Evolutionary conservation across 768 basidiomycete genomes (phyloP).

Genomic region (Glaciozyma antarctica): DNA sequence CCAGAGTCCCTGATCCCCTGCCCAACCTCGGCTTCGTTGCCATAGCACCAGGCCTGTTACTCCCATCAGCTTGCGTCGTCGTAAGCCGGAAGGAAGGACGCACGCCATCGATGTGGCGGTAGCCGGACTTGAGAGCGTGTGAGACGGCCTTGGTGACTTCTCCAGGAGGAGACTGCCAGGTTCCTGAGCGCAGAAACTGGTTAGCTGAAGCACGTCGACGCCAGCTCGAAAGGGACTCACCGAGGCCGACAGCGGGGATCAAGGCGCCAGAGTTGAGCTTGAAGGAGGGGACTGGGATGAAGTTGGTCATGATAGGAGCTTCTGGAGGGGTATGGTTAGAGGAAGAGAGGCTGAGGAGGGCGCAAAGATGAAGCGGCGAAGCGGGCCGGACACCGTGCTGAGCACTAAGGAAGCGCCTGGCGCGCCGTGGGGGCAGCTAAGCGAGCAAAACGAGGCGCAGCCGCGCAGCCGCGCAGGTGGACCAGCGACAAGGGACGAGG

Average conservation of each 20-base stretch:
- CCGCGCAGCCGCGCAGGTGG: too few species aligned
- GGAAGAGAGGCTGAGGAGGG: too few species aligned
- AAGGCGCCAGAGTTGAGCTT: constrained; percentile 44
- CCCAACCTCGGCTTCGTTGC: constrained; percentile 73
- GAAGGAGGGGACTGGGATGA: constrained; percentile 26
- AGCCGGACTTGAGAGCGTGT: constrained; percentile 58
- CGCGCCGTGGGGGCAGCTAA: too few species aligned
- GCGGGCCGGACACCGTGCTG: neutral
- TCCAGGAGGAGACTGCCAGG: constrained; percentile 28
- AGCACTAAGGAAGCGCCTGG: too few species aligned
- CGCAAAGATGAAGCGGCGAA: too few species aligned
- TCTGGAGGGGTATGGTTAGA: too few species aligned
- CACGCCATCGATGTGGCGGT: constrained; percentile 47
- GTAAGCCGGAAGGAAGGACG: constrained; percentile 44
- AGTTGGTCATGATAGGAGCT: too few species aligned
- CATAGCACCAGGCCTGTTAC: constrained; percentile 40
- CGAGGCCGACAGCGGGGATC: constrained; percentile 45
- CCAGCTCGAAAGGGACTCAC: neutral
- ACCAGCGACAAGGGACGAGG: too few species aligned
- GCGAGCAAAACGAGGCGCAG: too few species aligned
- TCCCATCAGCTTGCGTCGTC: constrained; percentile 37
- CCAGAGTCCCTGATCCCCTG: constrained; percentile 67
- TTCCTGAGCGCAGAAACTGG: constrained; percentile 3
- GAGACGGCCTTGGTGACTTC: constrained; percentile 71
- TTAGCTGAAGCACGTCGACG: neutral